Evolutionary conservation across 1,284 basidiomycete species (phyloP).

Genomic region (Coniferiporia weirii): DNA sequence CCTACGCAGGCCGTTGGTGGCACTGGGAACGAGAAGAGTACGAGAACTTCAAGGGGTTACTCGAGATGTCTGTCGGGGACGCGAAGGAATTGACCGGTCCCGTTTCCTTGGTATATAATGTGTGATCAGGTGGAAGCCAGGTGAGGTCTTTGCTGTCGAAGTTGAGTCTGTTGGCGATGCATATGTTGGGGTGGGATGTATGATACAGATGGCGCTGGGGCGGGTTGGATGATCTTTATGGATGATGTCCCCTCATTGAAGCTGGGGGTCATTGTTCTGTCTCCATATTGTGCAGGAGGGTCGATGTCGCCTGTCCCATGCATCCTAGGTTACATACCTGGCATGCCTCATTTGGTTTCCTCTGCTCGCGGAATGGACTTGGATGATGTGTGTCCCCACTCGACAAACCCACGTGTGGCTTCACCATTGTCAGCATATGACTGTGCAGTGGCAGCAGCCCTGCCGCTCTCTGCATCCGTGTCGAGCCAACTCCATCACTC

Average conservation of each 20-base stretch:
- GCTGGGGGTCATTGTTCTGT: constrained; percentile 30
- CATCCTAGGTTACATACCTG: constrained; percentile 78
- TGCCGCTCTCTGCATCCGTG: constrained; percentile 29
- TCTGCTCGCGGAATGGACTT: constrained; percentile 59
- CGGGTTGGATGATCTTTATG: constrained; percentile 95
- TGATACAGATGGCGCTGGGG: constrained; percentile 58
- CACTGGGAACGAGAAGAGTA: constrained; percentile 88
- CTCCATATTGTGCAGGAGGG: constrained; percentile 37
- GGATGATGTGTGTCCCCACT: constrained; percentile 68
- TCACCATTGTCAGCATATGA: constrained; percentile 43
- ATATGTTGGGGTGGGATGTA: constrained; percentile 91
- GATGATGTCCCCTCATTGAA: too few relatives aligned
- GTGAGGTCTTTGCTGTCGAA: constrained; percentile 96
- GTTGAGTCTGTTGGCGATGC: constrained; percentile 96
- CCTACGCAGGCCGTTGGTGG: constrained; percentile 2
- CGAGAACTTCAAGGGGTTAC: constrained; percentile 95
- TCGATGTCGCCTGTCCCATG: constrained; percentile 54
- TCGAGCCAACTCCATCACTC: constrained; percentile 41
- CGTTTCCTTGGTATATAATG: constrained; percentile 96
- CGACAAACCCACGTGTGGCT: constrained; percentile 73
- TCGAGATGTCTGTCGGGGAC: constrained; percentile 78
- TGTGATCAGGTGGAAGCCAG: constrained; percentile 98
- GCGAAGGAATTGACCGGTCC: constrained; percentile 90
- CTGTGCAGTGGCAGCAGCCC: constrained; percentile 29
- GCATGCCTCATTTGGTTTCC: constrained; percentile 83